Conservation (phyloP, 2,329 filamentous ascomycete genomes). For the Verticillium isaacii region DNA sequence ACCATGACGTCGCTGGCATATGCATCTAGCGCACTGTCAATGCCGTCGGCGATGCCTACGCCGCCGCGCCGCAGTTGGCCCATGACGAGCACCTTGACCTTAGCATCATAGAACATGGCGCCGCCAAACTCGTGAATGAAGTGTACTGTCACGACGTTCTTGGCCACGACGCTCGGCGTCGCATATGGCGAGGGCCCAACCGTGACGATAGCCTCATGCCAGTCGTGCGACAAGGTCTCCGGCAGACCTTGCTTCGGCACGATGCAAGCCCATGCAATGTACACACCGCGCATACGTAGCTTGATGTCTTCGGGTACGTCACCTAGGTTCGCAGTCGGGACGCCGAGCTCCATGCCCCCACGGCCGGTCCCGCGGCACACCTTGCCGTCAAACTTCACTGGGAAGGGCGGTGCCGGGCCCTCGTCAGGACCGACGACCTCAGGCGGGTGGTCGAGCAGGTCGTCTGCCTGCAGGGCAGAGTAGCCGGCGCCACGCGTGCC, state of each 20-base stretch:
- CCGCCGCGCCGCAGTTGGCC: slow-evolving; percentile 45
- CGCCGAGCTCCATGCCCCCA: slow-evolving; percentile 32
- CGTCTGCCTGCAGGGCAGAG: slow-evolving; percentile 25
- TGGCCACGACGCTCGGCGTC: slow-evolving; percentile 38
- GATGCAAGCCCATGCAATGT: slow-evolving; percentile 58
- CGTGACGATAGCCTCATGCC: slow-evolving; percentile 56
- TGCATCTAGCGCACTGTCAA: slow-evolving; percentile 20
- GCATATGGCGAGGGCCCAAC: slow-evolving; percentile 46
- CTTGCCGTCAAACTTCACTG: slow-evolving; percentile 44
- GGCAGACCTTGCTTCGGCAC: slow-evolving; percentile 23
- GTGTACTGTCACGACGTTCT: slow-evolving; percentile 48
- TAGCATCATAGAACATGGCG: slow-evolving; percentile 32
- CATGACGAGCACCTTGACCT: slow-evolving; percentile 53
- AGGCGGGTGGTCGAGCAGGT: slow-evolving; percentile 21
- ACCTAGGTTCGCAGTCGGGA: slow-evolving; percentile 50
- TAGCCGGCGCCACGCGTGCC: slow-evolving; percentile 27
- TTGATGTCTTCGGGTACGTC: slow-evolving; percentile 48
- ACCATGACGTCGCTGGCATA: slow-evolving; percentile 35
- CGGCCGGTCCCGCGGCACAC: slow-evolving; percentile 39
- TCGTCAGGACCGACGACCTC: slow-evolving; percentile 40
- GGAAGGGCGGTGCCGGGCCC: slow-evolving; percentile 50
- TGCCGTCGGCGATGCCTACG: not conserved
- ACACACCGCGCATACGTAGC: slow-evolving; percentile 54
- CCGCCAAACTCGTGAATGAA: slow-evolving; percentile 47
- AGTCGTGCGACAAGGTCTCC: slow-evolving; percentile 35